A percentile compares a stretch with the other conserved stretches of the same genome.
Evolutionary conservation across 331 rosid species (phyloP).

Genomic region (Phaseolus coccineus): DNA sequence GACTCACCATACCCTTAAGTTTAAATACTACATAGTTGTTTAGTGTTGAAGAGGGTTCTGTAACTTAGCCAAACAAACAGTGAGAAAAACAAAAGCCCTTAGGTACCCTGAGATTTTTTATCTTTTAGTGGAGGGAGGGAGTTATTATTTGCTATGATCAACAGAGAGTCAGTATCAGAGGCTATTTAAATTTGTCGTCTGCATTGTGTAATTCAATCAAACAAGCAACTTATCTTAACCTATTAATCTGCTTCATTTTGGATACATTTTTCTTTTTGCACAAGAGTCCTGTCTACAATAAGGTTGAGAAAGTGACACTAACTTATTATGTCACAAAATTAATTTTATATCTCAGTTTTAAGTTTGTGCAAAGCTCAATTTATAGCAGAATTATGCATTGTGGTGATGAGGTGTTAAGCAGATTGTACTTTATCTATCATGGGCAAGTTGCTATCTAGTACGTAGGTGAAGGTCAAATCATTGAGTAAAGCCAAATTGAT

Average conservation of each 20-base stretch:
- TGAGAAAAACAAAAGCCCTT: slow-evolving; percentile 21
- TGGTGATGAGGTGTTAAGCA: slow-evolving; percentile 49
- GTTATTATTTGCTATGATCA: slow-evolving; percentile 8
- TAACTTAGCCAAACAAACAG: slow-evolving; percentile 28
- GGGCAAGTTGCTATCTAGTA: slow-evolving; percentile 36
- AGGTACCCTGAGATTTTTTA: not conserved
- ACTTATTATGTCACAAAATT: slow-evolving; percentile 36
- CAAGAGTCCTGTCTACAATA: slow-evolving; percentile 28
- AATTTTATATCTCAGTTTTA: slow-evolving; percentile 21
- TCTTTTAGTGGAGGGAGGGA: not conserved
- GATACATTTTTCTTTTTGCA: slow-evolving; percentile 17
- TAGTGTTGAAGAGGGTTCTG: not conserved
- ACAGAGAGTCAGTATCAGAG: slow-evolving; percentile 29
- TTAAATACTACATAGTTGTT: not conserved
- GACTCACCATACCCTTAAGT: slow-evolving; percentile 14
- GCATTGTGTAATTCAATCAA: slow-evolving; percentile 43
- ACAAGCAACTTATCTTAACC: slow-evolving; percentile 42
- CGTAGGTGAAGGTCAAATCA: slow-evolving; percentile 46
- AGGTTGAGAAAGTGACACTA: slow-evolving; percentile 51
- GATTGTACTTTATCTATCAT: slow-evolving; percentile 18
- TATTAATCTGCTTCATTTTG: slow-evolving; percentile 32
- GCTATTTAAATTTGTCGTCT: slow-evolving; percentile 28
- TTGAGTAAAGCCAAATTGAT: slow-evolving; percentile 55
- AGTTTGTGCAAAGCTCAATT: slow-evolving; percentile 26
- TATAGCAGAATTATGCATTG: slow-evolving; percentile 44